These are phyloP conservation scores for Speleostelium caveatum DNA, from an alignment of 78 protist species.

Conservation along the genomic window DNA sequence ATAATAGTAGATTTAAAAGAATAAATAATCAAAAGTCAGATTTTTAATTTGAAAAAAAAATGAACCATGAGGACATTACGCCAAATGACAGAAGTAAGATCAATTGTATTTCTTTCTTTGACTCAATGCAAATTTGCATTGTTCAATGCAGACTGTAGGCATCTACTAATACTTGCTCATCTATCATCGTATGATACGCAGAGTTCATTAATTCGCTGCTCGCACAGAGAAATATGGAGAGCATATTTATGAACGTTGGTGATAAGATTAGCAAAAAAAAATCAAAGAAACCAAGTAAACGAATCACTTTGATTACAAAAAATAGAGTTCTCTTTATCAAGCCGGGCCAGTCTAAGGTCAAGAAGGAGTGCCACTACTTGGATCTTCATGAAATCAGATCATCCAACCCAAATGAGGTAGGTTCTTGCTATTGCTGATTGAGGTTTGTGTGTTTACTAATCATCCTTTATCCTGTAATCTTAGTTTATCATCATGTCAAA, in stretches of 20 bases:
- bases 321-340: conserved; percentile 55
- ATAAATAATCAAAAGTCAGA: too few relatives aligned
- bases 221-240: conserved; percentile 55
- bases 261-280: conserved; percentile 77
- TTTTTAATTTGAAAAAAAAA: background rate
- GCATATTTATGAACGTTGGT: conserved; percentile 11
- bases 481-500: conserved; percentile 34
- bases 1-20: too few relatives aligned
- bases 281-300: conserved; percentile 76
- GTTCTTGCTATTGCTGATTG: background rate
- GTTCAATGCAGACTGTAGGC: background rate
- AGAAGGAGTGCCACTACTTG: conserved; percentile 45
- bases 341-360: conserved; percentile 66
- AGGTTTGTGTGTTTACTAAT: background rate
- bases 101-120: background rate
- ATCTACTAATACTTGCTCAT: background rate
- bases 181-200: background rate
- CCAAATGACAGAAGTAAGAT: conserved; percentile 53
- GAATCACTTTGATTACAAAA: conserved; percentile 64
- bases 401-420: conserved; percentile 28
- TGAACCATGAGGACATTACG: conserved; percentile 28
- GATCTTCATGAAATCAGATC: conserved; percentile 58
- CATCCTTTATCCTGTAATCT: background rate
- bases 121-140: background rate
- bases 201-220: conserved; percentile 28